These are phyloP conservation scores for Penicillium steckii DNA, from an alignment of 495 filamentous ascomycete species.

Conservation along the genomic window DNA sequence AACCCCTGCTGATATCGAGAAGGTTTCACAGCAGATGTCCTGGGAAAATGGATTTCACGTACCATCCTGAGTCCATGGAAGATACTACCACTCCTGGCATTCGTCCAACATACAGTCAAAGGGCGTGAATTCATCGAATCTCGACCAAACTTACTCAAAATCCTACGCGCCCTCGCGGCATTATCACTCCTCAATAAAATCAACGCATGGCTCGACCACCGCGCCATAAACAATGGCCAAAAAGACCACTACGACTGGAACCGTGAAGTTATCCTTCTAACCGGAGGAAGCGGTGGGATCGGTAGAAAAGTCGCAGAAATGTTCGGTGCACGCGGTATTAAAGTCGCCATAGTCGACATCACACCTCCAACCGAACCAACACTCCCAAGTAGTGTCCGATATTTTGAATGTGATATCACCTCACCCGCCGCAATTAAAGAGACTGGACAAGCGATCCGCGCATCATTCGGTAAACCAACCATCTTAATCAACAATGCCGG, in stretches of 20 bases:
- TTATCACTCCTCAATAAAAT: constrained; percentile 49
- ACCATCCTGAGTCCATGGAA: constrained; percentile 61
- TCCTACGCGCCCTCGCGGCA: constrained; percentile 22
- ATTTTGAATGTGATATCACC: constrained; percentile 66
- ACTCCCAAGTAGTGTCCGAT: constrained; percentile 53
- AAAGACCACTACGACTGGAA: constrained; percentile 65
- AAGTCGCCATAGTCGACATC: constrained; percentile 70
- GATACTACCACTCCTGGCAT: constrained; percentile 53
- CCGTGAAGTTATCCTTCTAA: constrained; percentile 68
- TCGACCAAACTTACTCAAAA: constrained; percentile 38
- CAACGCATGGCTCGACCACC: constrained; percentile 49
- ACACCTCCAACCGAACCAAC: constrained; percentile 50
- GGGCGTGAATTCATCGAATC: constrained; percentile 50
- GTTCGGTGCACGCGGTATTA: constrained; percentile 56
- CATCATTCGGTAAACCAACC: constrained; percentile 60
- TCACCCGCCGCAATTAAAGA: constrained; percentile 45
- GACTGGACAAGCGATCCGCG: constrained; percentile 49
- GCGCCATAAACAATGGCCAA: constrained; percentile 60
- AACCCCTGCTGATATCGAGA: constrained; percentile 3
- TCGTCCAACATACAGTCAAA: constrained; percentile 57
- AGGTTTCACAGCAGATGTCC: constrained; percentile 63
- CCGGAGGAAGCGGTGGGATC: constrained; percentile 69
- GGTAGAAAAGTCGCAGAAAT: constrained; percentile 60
- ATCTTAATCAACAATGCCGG: constrained; percentile 78
- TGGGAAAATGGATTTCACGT: constrained; percentile 50